These are phyloP conservation scores for Heterotrichella gracilis DNA, from an alignment of 352 stramenopile genomes.

Conservation along the genomic window DNA sequence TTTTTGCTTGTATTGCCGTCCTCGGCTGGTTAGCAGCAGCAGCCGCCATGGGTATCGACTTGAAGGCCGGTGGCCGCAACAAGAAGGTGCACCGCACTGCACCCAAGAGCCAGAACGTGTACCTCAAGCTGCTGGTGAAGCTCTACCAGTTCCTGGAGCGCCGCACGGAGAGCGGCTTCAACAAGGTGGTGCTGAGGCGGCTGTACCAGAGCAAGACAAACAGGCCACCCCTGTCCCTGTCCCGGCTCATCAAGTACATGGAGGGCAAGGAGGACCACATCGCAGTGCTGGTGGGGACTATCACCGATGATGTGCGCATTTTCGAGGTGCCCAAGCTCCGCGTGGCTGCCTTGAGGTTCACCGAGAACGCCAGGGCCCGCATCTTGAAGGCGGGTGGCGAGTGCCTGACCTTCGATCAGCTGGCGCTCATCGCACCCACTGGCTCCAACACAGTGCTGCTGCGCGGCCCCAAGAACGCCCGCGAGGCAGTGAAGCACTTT, in stretches of 20 bases:
- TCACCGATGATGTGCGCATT: conserved; percentile 95
- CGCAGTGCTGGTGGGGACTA: conserved; percentile 78
- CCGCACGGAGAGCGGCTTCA: conserved; percentile 92
- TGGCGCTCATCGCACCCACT: conserved; percentile 75
- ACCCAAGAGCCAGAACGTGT: conserved; percentile 93
- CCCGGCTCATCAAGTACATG: conserved; percentile 80
- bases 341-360: conserved; percentile 80
- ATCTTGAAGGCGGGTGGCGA: conserved; percentile 87
- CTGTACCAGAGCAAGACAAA: conserved; percentile 98
- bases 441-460: conserved; percentile 90
- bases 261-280: conserved; percentile 89
- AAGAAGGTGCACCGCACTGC: conserved; percentile 81
- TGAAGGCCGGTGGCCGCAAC: conserved; percentile 85
- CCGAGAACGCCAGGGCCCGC: conserved; percentile 71
- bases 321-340: conserved; percentile 71
- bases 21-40: conserved; percentile 20
- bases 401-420: conserved; percentile 96
- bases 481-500: conserved; percentile 89
- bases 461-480: conserved; percentile 69
- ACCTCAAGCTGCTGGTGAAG: conserved; percentile 88
- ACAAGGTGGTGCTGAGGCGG: conserved; percentile 78
- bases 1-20: too few relatives aligned
- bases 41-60: conserved; percentile 99
- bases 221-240: conserved; percentile 74
- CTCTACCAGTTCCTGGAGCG: conserved; percentile 79